phyloP scores from a whole-genome alignment of 495 filamentous ascomycete genomes.

The Corynascus novoguineensis region DNA sequence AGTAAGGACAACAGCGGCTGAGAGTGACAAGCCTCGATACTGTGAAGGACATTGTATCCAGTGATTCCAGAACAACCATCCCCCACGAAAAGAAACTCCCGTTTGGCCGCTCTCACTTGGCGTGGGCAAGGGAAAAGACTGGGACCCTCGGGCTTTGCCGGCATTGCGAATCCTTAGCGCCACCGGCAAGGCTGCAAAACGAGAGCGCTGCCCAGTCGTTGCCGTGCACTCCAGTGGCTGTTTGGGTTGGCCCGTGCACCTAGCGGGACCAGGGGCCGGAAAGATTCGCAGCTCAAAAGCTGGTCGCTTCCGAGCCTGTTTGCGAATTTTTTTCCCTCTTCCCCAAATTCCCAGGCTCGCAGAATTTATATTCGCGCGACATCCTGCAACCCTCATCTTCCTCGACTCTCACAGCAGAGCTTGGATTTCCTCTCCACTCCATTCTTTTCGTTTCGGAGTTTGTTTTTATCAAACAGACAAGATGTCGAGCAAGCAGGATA shows the following conservation, averaged over 20 bases:
- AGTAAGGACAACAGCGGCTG: too few species aligned
- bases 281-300: conserved; percentile 37
- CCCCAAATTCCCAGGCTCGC: conserved; percentile 31
- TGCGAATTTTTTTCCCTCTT: conserved; percentile 31
- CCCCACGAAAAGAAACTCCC: not conserved
- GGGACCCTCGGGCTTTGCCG: conserved; percentile 33
- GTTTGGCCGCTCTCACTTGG: conserved; percentile 8
- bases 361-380: conserved; percentile 43
- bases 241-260: conserved; percentile 25
- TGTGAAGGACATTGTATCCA: not conserved
- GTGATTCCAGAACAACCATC: not conserved
- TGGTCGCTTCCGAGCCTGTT: conserved; percentile 26
- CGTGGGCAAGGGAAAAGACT: conserved; percentile 12
- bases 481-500: conserved; percentile 50
- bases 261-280: conserved; percentile 30
- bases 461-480: conserved; percentile 48
- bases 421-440: conserved; percentile 44
- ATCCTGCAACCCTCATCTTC: conserved; percentile 31
- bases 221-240: conserved; percentile 19
- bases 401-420: conserved; percentile 34
- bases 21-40: too few species aligned
- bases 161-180: conserved; percentile 25
- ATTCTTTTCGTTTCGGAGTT: conserved; percentile 42
- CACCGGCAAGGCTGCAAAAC: conserved; percentile 16
- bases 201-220: conserved; percentile 16